phyloP scores from a whole-genome alignment of 257 asterid genomes.

The Rubia yunnanensis region DNA sequence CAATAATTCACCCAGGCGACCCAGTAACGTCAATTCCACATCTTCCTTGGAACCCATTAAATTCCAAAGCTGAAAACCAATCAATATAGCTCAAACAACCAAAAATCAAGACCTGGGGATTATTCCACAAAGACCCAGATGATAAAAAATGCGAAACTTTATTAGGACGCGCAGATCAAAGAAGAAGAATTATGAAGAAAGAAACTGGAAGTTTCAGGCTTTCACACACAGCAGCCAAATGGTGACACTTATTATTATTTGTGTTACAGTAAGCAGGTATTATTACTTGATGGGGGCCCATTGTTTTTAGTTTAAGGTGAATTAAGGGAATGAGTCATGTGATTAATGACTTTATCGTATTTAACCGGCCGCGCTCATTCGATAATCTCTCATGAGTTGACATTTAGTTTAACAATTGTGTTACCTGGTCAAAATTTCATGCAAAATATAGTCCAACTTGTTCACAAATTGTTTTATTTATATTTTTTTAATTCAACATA shows the following conservation, averaged over 20 bases:
- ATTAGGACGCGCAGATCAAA: not conserved
- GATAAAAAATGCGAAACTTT: slow-evolving; percentile 8
- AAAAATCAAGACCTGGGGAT: not conserved
- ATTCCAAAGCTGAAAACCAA: slow-evolving; percentile 19
- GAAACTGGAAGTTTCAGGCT: not conserved
- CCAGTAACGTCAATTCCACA: slow-evolving; percentile 35
- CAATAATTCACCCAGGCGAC: slow-evolving; percentile 51
- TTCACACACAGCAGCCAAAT: not conserved
- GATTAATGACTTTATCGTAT: not conserved
- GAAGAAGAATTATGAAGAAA: not conserved
- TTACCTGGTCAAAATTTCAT: not conserved
- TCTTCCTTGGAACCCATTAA: slow-evolving; percentile 36
- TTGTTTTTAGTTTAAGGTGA: not conserved
- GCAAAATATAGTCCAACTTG: not conserved
- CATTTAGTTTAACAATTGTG: not conserved
- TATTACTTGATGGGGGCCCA: not conserved
- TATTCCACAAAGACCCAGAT: not conserved
- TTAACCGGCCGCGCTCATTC: not conserved
- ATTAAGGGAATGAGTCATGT: not conserved
- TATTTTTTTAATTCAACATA: no score
- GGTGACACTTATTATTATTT: not conserved
- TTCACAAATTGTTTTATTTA: not conserved
- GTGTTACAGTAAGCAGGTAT: not conserved
- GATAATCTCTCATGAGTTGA: not conserved
- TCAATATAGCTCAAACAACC: not conserved